phyloP scores from a whole-genome alignment of 1,284 basidiomycete genomes.

The Ceratobasidium sp. region DNA sequence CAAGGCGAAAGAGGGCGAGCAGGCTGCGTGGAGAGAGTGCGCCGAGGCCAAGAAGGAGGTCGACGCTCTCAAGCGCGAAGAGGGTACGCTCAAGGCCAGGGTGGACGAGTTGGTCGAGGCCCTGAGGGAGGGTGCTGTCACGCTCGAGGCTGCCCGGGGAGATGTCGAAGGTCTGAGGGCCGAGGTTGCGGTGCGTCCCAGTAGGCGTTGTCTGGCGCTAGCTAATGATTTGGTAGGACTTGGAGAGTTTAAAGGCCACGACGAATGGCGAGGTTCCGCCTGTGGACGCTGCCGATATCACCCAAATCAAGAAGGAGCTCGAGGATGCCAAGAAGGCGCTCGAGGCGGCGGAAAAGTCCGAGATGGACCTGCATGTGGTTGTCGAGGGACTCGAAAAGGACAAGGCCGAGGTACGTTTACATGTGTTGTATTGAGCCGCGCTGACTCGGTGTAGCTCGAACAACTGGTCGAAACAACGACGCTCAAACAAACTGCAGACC shows the following conservation, averaged over 20 bases:
- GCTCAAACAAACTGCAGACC: conserved; percentile 15
- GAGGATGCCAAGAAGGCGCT: conserved; percentile 42
- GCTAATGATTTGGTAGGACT: conserved; percentile 53
- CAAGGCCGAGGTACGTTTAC: conserved; percentile 52
- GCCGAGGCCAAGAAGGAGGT: conserved; percentile 66
- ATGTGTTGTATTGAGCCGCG: conserved; percentile 3
- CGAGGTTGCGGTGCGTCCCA: conserved; percentile 71
- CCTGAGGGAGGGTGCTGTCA: conserved; percentile 83
- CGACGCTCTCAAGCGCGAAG: conserved; percentile 66
- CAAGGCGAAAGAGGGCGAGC: conserved; percentile 80
- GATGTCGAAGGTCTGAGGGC: conserved; percentile 85
- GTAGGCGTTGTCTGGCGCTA: conserved; percentile 18
- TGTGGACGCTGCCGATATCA: conserved; percentile 48
- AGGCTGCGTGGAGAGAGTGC: conserved; percentile 71
- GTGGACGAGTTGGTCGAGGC: conserved; percentile 88
- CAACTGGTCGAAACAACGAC: conserved; percentile 45
- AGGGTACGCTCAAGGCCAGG: conserved; percentile 65
- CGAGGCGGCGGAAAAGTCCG: conserved; percentile 43
- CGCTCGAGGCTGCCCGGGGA: conserved; percentile 88
- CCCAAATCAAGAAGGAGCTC: conserved; percentile 53
- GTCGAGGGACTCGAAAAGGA: conserved; percentile 48
- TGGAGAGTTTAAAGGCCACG: conserved; percentile 55
- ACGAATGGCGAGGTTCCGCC: conserved; percentile 41
- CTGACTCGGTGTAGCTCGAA: conserved; percentile 46
- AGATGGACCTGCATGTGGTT: conserved; percentile 43